Evolutionary conservation across 805 yeast species (phyloP), one percentile per base, ranked within the genome.

Genomic region (Saccharomyces cerevisiae): DNA sequence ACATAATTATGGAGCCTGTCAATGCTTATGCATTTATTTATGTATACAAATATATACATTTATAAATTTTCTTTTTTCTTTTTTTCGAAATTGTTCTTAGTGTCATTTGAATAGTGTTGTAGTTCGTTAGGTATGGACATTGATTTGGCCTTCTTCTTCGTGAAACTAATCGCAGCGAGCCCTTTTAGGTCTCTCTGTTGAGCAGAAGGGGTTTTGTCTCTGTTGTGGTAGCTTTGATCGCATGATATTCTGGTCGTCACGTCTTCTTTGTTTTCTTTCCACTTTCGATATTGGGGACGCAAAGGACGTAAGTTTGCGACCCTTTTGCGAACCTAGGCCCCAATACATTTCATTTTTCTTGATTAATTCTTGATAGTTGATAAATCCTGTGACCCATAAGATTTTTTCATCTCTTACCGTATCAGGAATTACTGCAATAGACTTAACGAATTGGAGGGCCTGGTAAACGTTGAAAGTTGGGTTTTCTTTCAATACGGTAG

Each of bases 361-460:
- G 9, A 65, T 57, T 11, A 52, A 43, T 50, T 67, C 67, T 27
- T 59, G 58, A 46, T 61, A 67, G n/a, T 55, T 59, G 6, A 60
- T 47, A 10, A 67, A 47, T 2, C 66, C 64, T 46, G 59, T 55
- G 52, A 61, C 59, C 64, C 69, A 61, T 46, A 55, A 59, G 8
- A 65, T 55, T 13, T 54, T 54, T 28, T 66, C 69, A 10, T 59
- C 61, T 17, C 55, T 57, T 24, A 60, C 32, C 21, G 41, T 49
- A 5, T 41, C 31, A 21, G 55, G 60, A 14, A 51, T 52, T 30
- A 60, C 56, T 55, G 65, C 63, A 30, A 67, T 49, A 9, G 60
- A 61, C 49, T 64, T 68, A 24, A 69, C 51, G 43, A 64, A 67
- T 46, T 61, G 61, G 41, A 67, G 61, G 3, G 69, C 70, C n/a